Percentiles rank a stretch among this genome's conserved stretches.
Conservation (phyloP, 164 flowering plant species). For the Tetracentron sinense region DNA sequence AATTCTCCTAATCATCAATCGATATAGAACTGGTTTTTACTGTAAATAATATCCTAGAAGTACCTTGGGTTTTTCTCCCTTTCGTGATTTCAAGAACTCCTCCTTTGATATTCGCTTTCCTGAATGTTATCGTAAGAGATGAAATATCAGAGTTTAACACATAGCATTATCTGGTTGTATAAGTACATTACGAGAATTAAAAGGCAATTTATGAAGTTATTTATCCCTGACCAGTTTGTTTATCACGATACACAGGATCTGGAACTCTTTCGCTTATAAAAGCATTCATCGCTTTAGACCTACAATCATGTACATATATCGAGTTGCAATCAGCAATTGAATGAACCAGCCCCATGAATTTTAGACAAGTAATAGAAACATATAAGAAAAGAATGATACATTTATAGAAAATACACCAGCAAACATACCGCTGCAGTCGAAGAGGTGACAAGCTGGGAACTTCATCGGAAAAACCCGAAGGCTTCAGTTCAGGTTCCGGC, state of each 20-base stretch:
- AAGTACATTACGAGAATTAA: not conserved
- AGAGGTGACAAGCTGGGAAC: too few relatives aligned
- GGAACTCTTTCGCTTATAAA: slow-evolving; percentile 70
- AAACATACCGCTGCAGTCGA: too few relatives aligned
- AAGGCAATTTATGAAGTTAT: not conserved
- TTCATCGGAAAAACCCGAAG: not conserved
- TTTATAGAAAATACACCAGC: not conserved
- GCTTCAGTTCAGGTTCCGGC: slow-evolving; percentile 18
- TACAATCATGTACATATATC: slow-evolving; percentile 19
- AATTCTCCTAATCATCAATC: not conserved
- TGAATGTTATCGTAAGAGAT: slow-evolving; percentile 16
- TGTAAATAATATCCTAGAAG: not conserved
- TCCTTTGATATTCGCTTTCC: slow-evolving; percentile 80
- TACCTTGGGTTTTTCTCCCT: slow-evolving; percentile 90
- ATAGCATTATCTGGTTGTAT: not conserved
- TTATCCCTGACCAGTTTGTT: slow-evolving; percentile 46
- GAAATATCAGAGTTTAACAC: not conserved
- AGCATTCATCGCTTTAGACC: slow-evolving; percentile 76
- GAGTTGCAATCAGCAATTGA: not conserved
- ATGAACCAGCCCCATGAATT: not conserved
- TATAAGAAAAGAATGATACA: not conserved
- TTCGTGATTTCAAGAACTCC: slow-evolving; percentile 50
- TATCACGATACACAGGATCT: slow-evolving; percentile 73
- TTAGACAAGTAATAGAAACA: not conserved
- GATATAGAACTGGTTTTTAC: not conserved